Evolutionary conservation across 78 protist genomes (phyloP).

Genomic region (Bigelowiella natans): DNA sequence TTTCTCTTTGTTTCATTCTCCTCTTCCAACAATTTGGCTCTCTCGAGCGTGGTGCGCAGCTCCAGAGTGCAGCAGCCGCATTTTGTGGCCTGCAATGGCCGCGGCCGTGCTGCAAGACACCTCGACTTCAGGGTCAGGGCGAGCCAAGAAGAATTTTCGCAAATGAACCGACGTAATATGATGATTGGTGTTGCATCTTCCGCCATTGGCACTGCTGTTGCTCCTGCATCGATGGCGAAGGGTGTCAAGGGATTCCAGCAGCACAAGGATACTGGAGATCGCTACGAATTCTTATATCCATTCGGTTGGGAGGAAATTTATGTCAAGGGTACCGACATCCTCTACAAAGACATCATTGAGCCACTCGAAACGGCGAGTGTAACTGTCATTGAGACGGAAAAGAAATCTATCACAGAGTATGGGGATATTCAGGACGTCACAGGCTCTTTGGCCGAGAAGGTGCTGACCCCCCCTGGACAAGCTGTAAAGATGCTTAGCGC

Average conservation of each 20-base stretch:
- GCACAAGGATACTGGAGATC: not conserved
- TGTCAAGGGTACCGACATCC: not conserved
- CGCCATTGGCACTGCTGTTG: not conserved
- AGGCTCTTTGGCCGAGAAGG: not conserved
- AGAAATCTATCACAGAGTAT: not conserved
- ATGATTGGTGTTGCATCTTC: too few relatives aligned
- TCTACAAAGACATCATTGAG: not conserved
- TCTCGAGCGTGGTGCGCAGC: too few relatives aligned
- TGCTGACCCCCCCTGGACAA: not conserved
- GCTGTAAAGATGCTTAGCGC: not conserved
- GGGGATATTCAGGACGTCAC: not conserved
- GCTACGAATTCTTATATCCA: not conserved
- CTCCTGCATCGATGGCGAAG: not conserved
- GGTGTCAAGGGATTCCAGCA: not conserved
- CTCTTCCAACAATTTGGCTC: too few relatives aligned
- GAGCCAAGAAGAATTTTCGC: too few relatives aligned
- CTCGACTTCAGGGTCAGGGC: too few relatives aligned
- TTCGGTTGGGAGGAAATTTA: not conserved
- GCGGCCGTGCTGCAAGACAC: too few relatives aligned
- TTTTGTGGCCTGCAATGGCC: too few relatives aligned
- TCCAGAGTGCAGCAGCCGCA: too few relatives aligned
- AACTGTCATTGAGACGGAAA: not conserved
- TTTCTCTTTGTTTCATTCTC: too few relatives aligned
- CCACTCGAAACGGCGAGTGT: not conserved
- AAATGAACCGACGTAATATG: too few relatives aligned